These are phyloP conservation scores for Populus tomentosa DNA, from an alignment of 441 rosid genomes.

Conservation along the genomic window DNA sequence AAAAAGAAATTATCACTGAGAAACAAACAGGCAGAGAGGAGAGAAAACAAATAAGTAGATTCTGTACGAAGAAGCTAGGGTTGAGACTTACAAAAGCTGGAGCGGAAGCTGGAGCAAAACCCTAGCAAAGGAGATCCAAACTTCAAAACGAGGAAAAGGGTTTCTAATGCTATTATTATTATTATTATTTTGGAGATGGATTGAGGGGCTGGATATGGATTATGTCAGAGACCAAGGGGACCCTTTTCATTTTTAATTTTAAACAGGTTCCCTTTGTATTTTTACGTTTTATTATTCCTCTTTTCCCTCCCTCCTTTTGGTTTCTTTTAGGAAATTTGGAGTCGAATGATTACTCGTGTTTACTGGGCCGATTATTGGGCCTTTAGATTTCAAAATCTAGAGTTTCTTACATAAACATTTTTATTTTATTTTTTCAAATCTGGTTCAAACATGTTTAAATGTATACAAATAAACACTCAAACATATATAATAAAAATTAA, in stretches of 20 bases:
- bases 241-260: neutral
- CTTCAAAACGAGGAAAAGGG: neutral
- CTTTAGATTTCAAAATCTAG: neutral
- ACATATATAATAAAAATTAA: too few species aligned
- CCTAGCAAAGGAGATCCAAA: constrained; percentile 27
- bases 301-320: neutral
- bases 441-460: too few species aligned
- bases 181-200: neutral
- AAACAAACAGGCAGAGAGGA: too few species aligned
- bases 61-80: neutral
- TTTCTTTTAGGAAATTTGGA: neutral
- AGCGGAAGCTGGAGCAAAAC: constrained; percentile 24
- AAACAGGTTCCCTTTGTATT: too few species aligned
- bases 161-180: neutral
- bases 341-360: too few species aligned
- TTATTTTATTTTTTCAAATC: too few species aligned
- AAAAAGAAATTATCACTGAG: neutral
- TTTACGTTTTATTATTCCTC: neutral
- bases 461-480: too few species aligned
- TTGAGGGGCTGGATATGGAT: neutral
- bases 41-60: neutral
- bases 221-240: neutral
- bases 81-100: constrained; percentile 16
- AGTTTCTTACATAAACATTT: too few species aligned
- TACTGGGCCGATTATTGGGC: neutral